Conservation (phyloP, 1,284 basidiomycete genomes). For the Neotropicomus parvogracilis region DNA sequence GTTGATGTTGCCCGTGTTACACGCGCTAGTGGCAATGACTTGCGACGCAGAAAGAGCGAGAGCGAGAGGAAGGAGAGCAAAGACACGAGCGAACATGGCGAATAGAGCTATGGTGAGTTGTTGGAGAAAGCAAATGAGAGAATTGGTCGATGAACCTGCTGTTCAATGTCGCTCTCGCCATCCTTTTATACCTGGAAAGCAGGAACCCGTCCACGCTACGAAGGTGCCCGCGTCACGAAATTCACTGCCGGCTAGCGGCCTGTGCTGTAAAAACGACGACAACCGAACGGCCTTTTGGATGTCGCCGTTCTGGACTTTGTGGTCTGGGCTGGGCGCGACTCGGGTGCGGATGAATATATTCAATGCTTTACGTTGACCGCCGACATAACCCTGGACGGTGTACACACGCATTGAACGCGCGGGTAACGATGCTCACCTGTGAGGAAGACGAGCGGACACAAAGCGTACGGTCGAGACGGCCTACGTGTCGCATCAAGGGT, state of each 20-base stretch:
- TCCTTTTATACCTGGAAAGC: conserved; percentile 19
- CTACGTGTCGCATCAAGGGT: too few species aligned
- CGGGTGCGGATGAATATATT: neutral
- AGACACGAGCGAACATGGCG: conserved; percentile 21
- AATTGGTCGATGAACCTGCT: neutral
- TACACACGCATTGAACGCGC: too few species aligned
- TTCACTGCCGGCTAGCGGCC: conserved; percentile 1
- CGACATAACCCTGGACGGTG: too few species aligned
- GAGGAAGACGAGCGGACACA: too few species aligned
- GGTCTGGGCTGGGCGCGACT: neutral
- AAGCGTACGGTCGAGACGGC: too few species aligned
- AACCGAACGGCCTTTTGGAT: neutral
- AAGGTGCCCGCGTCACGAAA: neutral
- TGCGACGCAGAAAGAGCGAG: conserved; percentile 11
- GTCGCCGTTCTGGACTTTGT: neutral
- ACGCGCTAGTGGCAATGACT: conserved; percentile 8
- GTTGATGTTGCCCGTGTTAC: neutral
- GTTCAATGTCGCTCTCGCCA: neutral
- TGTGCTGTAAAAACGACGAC: conserved; percentile 6
- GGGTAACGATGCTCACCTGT: too few species aligned
- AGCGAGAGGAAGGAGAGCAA: conserved; percentile 23
- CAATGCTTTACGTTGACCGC: neutral
- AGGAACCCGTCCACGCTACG: neutral
- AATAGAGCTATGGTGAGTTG: neutral
- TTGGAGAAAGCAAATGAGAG: neutral